Conservation (phyloP, 345 rosid genomes). For the Noccaea caerulescens region DNA sequence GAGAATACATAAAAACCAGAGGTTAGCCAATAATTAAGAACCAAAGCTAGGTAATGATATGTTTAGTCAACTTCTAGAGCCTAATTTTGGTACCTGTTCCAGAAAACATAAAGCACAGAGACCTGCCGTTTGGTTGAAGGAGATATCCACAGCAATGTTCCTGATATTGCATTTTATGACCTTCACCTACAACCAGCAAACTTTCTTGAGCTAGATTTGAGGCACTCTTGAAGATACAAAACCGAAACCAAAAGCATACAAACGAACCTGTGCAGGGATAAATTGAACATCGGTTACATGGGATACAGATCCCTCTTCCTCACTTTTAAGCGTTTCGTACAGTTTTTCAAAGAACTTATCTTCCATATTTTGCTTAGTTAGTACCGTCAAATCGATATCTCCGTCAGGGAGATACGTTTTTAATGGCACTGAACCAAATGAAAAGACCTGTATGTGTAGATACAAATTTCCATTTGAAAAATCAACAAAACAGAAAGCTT, state of each 20-base stretch:
- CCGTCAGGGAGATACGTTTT: slow-evolving; percentile 94
- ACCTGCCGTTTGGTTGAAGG: slow-evolving; percentile 81
- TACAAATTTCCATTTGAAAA: background rate
- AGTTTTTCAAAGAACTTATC: slow-evolving; percentile 58
- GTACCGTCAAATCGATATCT: slow-evolving; percentile 84
- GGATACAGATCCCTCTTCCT: slow-evolving; percentile 54
- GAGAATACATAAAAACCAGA: slow-evolving; percentile 28
- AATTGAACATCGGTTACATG: slow-evolving; percentile 68
- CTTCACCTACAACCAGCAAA: slow-evolving; percentile 64
- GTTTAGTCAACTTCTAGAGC: slow-evolving; percentile 4
- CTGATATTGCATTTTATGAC: slow-evolving; percentile 70
- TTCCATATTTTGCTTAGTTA: slow-evolving; percentile 60
- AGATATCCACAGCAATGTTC: slow-evolving; percentile 73
- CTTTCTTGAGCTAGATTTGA: background rate
- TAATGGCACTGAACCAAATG: slow-evolving; percentile 82
- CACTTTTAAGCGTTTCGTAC: slow-evolving; percentile 53
- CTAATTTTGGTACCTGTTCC: slow-evolving; percentile 59
- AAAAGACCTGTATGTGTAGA: slow-evolving; percentile 58
- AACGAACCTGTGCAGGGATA: slow-evolving; percentile 77
- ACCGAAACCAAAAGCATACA: slow-evolving; percentile 4
- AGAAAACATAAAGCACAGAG: slow-evolving; percentile 75
- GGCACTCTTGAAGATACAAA: background rate
- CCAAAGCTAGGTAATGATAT: slow-evolving; percentile 5
- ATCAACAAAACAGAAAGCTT: slow-evolving; percentile 12
- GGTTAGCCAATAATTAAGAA: background rate